phyloP scores from a whole-genome alignment of 345 rosid species.

The Populus tremula region DNA sequence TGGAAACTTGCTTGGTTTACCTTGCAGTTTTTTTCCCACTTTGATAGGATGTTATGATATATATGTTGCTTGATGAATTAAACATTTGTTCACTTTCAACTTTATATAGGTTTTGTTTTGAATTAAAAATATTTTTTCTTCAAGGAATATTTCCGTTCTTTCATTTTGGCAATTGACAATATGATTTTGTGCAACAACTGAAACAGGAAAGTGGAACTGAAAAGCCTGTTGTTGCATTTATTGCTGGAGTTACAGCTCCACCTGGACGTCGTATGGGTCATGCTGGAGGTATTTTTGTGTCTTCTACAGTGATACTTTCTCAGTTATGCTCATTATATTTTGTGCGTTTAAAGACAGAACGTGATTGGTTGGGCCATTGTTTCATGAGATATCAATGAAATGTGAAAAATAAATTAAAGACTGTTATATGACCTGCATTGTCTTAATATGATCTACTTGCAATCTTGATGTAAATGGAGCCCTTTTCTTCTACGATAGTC shows the following conservation, averaged over 20 bases:
- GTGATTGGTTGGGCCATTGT: too few species aligned
- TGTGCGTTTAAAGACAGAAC: not conserved
- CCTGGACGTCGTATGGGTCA: constrained; percentile 99
- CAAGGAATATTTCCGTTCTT: not conserved
- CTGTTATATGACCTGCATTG: too few species aligned
- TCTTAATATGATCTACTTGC: too few species aligned
- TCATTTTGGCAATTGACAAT: not conserved
- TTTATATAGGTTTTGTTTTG: not conserved
- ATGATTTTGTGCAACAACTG: not conserved
- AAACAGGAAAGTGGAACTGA: constrained; percentile 93
- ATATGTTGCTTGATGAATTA: not conserved
- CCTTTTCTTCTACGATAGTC: too few species aligned
- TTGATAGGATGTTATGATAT: not conserved
- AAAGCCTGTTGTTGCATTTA: constrained; percentile 92
- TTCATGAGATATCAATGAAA: too few species aligned
- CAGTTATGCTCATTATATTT: not conserved
- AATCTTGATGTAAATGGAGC: too few species aligned
- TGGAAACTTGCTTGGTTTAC: too few species aligned
- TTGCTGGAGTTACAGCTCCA: constrained; percentile 96
- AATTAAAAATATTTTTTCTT: not conserved
- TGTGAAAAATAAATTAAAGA: too few species aligned
- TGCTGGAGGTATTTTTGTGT: constrained; percentile 73
- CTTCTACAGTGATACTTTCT: not conserved
- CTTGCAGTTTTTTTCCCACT: too few species aligned
- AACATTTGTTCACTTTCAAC: not conserved